Evolutionary conservation across 2,329 filamentous ascomycete genomes (phyloP).

Genomic region (Arthrinium phaeospermum): DNA sequence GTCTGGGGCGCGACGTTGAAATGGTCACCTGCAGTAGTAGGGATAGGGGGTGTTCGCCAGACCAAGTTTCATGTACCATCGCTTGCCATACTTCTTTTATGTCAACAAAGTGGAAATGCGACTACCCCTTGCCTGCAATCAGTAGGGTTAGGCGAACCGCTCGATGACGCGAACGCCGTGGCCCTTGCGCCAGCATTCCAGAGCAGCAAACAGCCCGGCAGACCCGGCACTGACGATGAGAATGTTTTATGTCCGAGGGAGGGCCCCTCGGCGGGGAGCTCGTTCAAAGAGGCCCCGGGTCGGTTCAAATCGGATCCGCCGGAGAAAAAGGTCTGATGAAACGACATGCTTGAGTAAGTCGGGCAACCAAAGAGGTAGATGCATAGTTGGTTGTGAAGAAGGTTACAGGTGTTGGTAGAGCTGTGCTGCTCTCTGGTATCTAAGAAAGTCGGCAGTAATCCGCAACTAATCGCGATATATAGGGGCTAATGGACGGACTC

Average conservation of each 20-base stretch:
- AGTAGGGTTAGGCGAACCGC: background rate
- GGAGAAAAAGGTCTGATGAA: background rate
- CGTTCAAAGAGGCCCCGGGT: background rate
- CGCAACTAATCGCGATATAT: background rate
- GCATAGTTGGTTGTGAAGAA: too few species aligned
- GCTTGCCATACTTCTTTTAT: too few species aligned
- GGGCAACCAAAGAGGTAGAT: background rate
- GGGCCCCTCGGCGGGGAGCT: background rate
- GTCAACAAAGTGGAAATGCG: background rate
- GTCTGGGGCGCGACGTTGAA: too few species aligned
- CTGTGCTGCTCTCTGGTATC: too few species aligned
- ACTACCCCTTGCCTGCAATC: background rate
- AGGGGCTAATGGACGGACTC: background rate
- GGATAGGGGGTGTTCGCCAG: conserved; percentile 21
- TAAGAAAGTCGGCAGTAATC: too few species aligned
- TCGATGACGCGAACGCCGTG: conserved; percentile 17
- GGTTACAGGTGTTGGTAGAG: too few species aligned
- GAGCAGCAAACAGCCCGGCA: conserved; percentile 14
- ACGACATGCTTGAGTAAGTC: background rate
- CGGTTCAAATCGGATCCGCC: background rate
- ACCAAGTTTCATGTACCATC: conserved; percentile 26
- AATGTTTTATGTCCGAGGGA: conserved; percentile 19
- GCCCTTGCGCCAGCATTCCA: conserved; percentile 17
- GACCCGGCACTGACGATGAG: conserved; percentile 9
- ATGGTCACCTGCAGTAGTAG: background rate